Evolutionary conservation across 2,329 filamentous ascomycete genomes (phyloP).

Genomic region (Apiospora hydei): DNA sequence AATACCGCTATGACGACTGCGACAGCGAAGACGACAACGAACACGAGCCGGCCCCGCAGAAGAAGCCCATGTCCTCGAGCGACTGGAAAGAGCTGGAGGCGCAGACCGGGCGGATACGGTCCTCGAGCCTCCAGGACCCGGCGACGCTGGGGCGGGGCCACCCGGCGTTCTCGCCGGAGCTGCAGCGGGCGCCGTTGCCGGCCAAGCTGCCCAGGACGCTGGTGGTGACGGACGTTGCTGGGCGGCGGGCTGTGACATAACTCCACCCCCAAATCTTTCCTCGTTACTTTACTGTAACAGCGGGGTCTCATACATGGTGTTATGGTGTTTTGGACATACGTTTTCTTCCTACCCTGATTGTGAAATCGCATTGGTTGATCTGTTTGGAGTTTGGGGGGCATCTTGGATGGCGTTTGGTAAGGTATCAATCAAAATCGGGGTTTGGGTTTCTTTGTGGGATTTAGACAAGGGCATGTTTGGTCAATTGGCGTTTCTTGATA

Average conservation of each 20-base stretch:
- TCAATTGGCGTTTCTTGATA: constrained; percentile 1
- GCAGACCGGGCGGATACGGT: constrained; percentile 39
- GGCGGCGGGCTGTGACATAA: not conserved
- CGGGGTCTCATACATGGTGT: not conserved
- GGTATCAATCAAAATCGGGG: not conserved
- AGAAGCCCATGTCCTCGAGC: constrained; percentile 24
- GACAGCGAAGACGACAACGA: constrained; percentile 16
- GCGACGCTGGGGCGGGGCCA: constrained; percentile 32
- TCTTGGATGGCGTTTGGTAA: not conserved
- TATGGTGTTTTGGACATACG: not conserved
- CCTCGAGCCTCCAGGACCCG: constrained; percentile 32
- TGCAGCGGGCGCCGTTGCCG: not conserved
- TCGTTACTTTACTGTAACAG: not conserved
- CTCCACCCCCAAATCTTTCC: not conserved
- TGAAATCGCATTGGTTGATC: not conserved
- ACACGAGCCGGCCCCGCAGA: constrained; percentile 22
- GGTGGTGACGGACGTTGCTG: not conserved
- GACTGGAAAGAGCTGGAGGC: constrained; percentile 53
- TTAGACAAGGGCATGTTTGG: not conserved
- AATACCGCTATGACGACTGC: constrained; percentile 27
- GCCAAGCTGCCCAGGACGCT: not conserved
- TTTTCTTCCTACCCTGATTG: not conserved
- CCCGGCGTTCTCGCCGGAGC: constrained; percentile 36
- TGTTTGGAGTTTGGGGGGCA: constrained; percentile 19
- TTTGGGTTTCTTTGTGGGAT: not conserved